A percentile compares a stretch with the other conserved stretches of the same genome.
These are phyloP conservation scores for Pinguiococcus pyrenoidosus DNA, from an alignment of 108 stramenopile genomes.

Conservation along the genomic window DNA sequence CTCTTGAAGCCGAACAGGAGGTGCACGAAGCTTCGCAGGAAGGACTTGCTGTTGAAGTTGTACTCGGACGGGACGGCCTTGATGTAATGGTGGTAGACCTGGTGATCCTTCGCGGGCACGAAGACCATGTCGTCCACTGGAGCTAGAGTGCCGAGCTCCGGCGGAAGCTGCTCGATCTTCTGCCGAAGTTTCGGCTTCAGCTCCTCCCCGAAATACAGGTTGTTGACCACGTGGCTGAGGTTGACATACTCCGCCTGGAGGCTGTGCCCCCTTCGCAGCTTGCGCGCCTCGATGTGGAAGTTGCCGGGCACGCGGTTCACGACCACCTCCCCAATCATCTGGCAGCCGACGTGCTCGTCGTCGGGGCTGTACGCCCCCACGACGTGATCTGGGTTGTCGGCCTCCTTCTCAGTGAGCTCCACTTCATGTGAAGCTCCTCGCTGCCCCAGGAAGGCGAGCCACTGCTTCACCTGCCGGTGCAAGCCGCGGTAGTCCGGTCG, in stretches of 20 bases:
- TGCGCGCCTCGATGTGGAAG: conserved; percentile 86
- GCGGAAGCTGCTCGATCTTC: too few species aligned
- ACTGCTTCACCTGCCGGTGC: too few species aligned
- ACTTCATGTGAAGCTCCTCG: too few species aligned
- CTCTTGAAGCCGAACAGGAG: too few species aligned
- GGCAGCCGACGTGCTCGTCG: conserved; percentile 22
- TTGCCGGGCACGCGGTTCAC: conserved; percentile 94
- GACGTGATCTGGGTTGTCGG: neutral
- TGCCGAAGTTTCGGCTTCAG: too few species aligned
- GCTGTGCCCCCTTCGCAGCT: too few species aligned
- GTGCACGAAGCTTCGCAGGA: too few species aligned
- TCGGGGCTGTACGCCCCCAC: neutral
- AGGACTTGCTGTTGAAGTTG: neutral
- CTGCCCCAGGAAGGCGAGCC: too few species aligned
- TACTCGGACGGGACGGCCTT: conserved; percentile 46
- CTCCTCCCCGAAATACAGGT: conserved; percentile 62
- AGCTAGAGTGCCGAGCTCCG: too few species aligned
- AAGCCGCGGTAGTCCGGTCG: too few species aligned
- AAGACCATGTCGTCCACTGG: conserved; percentile 63
- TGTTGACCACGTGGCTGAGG: conserved; percentile 62
- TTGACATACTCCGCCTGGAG: too few species aligned
- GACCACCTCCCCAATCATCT: conserved; percentile 16
- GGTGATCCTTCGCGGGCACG: conserved; percentile 50
- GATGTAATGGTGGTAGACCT: conserved; percentile 78
- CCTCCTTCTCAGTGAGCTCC: too few species aligned